phyloP scores from a whole-genome alignment of 169 alveolate genomes.

The Eimeria nieschulzi region DNA sequence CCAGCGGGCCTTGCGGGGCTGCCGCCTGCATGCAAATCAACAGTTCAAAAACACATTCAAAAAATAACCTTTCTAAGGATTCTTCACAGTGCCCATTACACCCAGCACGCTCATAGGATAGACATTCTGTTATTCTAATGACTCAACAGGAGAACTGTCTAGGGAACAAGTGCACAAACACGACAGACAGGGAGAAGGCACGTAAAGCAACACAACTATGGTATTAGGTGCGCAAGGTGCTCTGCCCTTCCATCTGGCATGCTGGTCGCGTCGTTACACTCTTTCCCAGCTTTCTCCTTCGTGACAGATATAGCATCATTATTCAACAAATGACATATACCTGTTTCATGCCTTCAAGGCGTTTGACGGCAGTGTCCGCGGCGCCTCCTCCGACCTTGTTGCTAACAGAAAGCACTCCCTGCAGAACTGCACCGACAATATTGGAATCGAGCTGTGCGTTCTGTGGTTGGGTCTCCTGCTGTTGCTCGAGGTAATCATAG shows the following conservation, averaged over 20 bases:
- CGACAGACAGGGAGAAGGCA: no score
- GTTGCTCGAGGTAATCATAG: constrained; percentile 44
- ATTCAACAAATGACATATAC: neutral
- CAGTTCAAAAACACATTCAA: neutral
- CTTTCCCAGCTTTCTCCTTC: no score
- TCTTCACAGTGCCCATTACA: neutral
- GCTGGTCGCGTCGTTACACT: no score
- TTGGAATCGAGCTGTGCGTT: constrained; percentile 33
- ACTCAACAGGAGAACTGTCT: no score
- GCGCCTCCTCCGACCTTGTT: constrained; percentile 66
- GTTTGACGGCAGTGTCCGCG: constrained; percentile 40
- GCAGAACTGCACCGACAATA: constrained; percentile 64
- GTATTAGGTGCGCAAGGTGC: no score
- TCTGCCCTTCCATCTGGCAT: no score
- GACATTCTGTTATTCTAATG: no score
- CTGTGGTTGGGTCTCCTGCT: constrained; percentile 49
- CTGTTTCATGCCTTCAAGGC: constrained; percentile 62
- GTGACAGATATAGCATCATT: no score
- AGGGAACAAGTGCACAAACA: no score
- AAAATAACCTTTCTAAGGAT: neutral
- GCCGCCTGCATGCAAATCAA: neutral
- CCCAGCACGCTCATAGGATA: no score
- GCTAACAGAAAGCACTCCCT: constrained; percentile 59
- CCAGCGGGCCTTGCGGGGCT: constrained; percentile 42
- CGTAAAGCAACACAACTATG: no score